Evolutionary conservation across 768 basidiomycete genomes (phyloP).

Genomic region (Tulasnella sp.): DNA sequence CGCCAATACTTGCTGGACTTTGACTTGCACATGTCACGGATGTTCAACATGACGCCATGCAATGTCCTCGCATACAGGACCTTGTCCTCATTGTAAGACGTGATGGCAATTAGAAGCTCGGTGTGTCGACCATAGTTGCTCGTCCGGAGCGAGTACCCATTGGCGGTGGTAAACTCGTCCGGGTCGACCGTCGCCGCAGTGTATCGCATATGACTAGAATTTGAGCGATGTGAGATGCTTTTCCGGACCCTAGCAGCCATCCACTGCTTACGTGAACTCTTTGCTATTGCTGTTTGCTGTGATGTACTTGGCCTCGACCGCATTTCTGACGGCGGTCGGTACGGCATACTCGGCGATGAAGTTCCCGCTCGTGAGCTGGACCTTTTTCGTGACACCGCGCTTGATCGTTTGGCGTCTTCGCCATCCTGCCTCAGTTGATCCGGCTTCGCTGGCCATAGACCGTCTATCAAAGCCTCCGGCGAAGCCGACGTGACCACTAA

Average conservation of each 20-base stretch:
- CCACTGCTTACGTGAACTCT: conserved; percentile 72
- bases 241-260: not conserved
- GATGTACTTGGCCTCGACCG: conserved; percentile 72
- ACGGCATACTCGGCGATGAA: conserved; percentile 87
- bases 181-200: conserved; percentile 87
- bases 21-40: conserved; percentile 91
- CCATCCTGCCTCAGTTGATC: conserved; percentile 25
- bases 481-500: no score
- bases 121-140: conserved; percentile 83
- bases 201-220: conserved; percentile 80
- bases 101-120: conserved; percentile 88
- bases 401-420: conserved; percentile 35
- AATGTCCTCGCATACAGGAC: conserved; percentile 69
- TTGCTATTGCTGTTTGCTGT: conserved; percentile 44
- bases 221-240: conserved; percentile 27
- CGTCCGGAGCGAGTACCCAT: conserved; percentile 75
- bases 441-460: conserved; percentile 28
- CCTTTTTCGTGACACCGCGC: conserved; percentile 85
- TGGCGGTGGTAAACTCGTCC: conserved; percentile 69
- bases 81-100: conserved; percentile 89
- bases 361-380: conserved; percentile 87
- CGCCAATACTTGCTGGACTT: conserved; percentile 92
- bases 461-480: conserved; percentile 36
- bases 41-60: conserved; percentile 95
- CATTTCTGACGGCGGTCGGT: conserved; percentile 70